Evolutionary conservation across 208 protist species (phyloP), one percentile per base, ranked within the genome.

Genomic region (Leishmania mexicana): DNA sequence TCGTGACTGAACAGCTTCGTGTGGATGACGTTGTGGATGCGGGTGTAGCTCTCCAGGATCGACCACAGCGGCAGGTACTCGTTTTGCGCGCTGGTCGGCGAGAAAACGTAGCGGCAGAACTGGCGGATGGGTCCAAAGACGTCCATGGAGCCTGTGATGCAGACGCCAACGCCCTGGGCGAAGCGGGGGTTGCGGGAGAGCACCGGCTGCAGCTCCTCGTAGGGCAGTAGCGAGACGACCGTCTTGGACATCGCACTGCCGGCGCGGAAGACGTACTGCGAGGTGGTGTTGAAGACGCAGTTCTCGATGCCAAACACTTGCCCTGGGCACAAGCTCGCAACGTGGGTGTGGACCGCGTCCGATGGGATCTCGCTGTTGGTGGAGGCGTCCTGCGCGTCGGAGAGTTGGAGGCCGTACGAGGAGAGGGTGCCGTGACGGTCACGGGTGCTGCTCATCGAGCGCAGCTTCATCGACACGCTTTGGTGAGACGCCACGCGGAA

Each of bases 11-110:
- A 87, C 60, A 96, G 79, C 77, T 95, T 95, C 51, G 92, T 94
- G 90, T 98, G 93, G 49, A 98, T 97, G 68, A 95, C 93, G 76
- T 96, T 96, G 73, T 95, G 83, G 53, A 98, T 87, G 77, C 86
- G 81, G 71, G 89, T 95, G 90, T 96, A 97, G 72, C 83, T 90
- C 71, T 96, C 88, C 65, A 97, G 77, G 73, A 97, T 96, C 42
- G 85, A 89, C 94, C 91, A 95, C 57, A 97, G 83, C 42, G 90
- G 88, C 35, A 97, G 85, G 83, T 96, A 95, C 83, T 96, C 92
- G 81, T 96, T 96, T 83, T 92, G 87, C 40, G 86, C 85, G 15
- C 86, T 83, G 21, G 81, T 79, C 7, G 91, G 85, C 7, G 92
- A 90, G 82, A 96, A 96, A 64, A 97, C 92, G 67, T 89, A 91